Percentiles rank a stretch among this genome's conserved stretches.
Evolutionary conservation across 768 basidiomycete genomes (phyloP).

Genomic region (Serendipita sp.): DNA sequence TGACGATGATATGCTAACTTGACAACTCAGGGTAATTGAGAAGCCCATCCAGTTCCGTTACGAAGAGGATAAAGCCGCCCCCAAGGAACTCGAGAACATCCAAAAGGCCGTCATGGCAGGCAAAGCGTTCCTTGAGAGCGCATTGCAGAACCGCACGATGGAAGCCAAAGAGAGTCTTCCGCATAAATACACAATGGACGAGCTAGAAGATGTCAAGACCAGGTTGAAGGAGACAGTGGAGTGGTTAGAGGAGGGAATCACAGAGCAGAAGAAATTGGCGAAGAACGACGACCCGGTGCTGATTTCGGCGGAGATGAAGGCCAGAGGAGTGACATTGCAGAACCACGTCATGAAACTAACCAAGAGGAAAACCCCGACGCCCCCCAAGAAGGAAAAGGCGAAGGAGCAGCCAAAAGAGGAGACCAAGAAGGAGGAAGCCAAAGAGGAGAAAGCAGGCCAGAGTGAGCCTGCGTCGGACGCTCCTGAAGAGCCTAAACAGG

Average conservation of each 20-base stretch:
- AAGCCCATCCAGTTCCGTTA: constrained; percentile 72
- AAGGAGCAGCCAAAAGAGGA: constrained; percentile 6
- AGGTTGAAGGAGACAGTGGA: constrained; percentile 59
- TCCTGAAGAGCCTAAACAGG: no score
- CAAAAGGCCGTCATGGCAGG: constrained; percentile 40
- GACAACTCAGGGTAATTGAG: constrained; percentile 50
- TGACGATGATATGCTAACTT: background rate
- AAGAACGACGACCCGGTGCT: constrained; percentile 74
- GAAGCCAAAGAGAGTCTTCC: constrained; percentile 43
- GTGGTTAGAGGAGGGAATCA: constrained; percentile 71
- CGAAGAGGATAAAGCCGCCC: constrained; percentile 76
- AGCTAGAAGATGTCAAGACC: constrained; percentile 64
- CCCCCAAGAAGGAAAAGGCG: background rate
- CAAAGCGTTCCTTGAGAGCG: constrained; percentile 65
- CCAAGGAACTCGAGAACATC: constrained; percentile 72
- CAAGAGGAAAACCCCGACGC: constrained; percentile 13
- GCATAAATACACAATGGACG: constrained; percentile 73
- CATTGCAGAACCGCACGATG: constrained; percentile 51
- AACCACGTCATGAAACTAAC: constrained; percentile 25
- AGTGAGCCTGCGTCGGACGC: no score
- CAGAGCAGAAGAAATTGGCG: constrained; percentile 62
- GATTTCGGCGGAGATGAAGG: constrained; percentile 70
- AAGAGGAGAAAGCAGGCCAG: background rate
- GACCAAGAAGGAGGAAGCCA: constrained; percentile 11
- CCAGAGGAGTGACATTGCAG: constrained; percentile 65